Evolutionary conservation across 139 green algal species (phyloP), one percentile per base, ranked within the genome.

Genomic region (Chlamydomonas applanata): DNA sequence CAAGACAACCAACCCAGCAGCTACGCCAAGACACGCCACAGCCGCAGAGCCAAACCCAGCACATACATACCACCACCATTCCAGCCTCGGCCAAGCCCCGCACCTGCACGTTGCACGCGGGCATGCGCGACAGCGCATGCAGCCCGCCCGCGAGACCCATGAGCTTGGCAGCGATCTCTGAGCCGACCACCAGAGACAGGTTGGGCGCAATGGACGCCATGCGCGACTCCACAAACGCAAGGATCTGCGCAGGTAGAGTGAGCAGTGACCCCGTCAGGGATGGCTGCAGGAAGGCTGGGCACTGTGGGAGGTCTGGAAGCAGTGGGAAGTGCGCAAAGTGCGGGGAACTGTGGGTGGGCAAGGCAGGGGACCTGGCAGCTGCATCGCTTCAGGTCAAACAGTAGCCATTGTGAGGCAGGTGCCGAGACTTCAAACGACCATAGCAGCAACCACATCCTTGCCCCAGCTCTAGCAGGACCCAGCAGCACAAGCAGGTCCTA

Each of bases 151-250:
- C 96, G 33, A 96, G 78, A 35, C 94, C 94, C 88, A 99, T 96
- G 16, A 99, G 85, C 79, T 89, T 89, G 3, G 96, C 92, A 3
- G 96, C 95, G 9, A 98, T 87, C 69, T 97, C 94, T 22, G 86
- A 90, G 71, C 96, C 94, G 1, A 97, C 85, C 3, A 92, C 86
- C 24, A 88, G 87, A 5, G 88, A 95, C 71, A 99, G 83, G 85
- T 99, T 99, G 64, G 96, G 96, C 4, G 96, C 96, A 30, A 98
- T 96, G 56, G 81, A 75, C 36, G 87, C 82, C 96, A 99, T 99
- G 29, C 86, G 79, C 30, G 78, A 82, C 81, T 96, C 88, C 36
- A 98, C 91, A 77, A 97, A 93, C 27, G 82, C 75, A 56, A 97
- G 84, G 69, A 97, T 92, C 74, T 84, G 82, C 40, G 61, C 25